Percentiles rank a stretch among this genome's conserved stretches.
Evolutionary conservation across 2,329 filamentous ascomycete genomes (phyloP).

Genomic region (Chaetomium strumarium): DNA sequence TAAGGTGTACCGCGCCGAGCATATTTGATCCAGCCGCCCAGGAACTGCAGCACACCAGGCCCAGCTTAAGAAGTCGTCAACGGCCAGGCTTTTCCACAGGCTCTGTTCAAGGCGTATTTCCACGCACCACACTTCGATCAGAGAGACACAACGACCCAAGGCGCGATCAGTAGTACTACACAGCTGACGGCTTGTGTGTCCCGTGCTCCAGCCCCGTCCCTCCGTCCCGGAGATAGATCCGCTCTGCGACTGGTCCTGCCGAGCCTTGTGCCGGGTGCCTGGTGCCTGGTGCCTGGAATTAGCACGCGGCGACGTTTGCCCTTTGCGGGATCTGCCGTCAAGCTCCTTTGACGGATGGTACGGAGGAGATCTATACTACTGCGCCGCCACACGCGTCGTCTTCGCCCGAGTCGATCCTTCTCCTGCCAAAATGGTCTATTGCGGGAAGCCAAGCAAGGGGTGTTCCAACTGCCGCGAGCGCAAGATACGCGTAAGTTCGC

Average conservation of each 20-base stretch:
- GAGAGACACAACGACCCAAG: not conserved
- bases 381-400: constrained; percentile 14
- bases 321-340: constrained; percentile 7
- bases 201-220: not conserved
- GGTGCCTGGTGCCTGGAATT: not conserved
- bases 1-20: constrained; percentile 10
- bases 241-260: not conserved
- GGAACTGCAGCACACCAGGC: constrained; percentile 1
- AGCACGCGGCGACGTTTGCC: constrained; percentile 3
- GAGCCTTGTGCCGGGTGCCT: not conserved
- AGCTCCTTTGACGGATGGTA: constrained; percentile 7
- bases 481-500: constrained; percentile 47
- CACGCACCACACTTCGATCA: constrained; percentile 1
- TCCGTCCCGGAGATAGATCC: not conserved
- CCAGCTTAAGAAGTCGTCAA: constrained; percentile 15
- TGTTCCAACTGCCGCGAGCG: constrained; percentile 51
- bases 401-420: constrained; percentile 1
- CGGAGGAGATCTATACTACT: constrained; percentile 10
- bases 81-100: constrained; percentile 14
- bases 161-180: not conserved
- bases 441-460: constrained; percentile 51
- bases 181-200: not conserved
- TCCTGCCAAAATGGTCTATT: constrained; percentile 46
- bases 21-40: constrained; percentile 11
- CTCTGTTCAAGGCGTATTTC: constrained; percentile 16